Evolutionary conservation across 2,329 filamentous ascomycete species (phyloP), one percentile per base, ranked within the genome.

Genomic region (Ophiostoma sp.): DNA sequence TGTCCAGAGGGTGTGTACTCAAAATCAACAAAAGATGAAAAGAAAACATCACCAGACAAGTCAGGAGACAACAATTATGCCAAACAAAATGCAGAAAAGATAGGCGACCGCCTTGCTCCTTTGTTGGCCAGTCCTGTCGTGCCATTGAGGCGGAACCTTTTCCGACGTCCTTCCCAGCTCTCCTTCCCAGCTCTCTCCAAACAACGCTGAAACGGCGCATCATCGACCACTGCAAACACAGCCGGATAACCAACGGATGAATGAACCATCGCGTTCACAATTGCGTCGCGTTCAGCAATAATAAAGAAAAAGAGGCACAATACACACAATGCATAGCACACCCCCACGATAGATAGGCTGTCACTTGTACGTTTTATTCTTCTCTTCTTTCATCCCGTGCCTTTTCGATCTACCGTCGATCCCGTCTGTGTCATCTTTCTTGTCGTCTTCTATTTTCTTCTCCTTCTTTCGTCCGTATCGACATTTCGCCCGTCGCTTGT

Each of bases 401-500:
- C 50, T 36, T 39, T 59, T 28, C 28, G 70, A 66, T 71, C 59
- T 19, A 39, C 70, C 52, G 69, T 25, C 39, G 39, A 71, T 71
- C 69, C 36, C 57, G 70, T 66, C 36, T 69, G 71, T 69, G 63
- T 61, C 63, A 48, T 69, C 22, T 45, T 48, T 57, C 15, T 71
- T 25, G 22, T n/a, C 31, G 12, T 52, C 39, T 68, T 71, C 33
- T 12, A 8, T 61, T 3, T 5, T 70, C 31, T 36, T 9, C 28
- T 11, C 36, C 19, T 57, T 50, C 33, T 68, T 45, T 50, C 42
- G 45, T 72, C 71, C 63, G 39, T 68, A 68, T 31, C 61, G n/a
- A n/a, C n/a, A n/a, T n/a, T 22, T 17, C 28, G n/a, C 11, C n/a
- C 36, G 12, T 39, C 61, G 36, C 22, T 6, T 64, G 61, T 36